Conservation (phyloP, 352 stramenopile genomes). For the Blastocystis sp. region DNA sequence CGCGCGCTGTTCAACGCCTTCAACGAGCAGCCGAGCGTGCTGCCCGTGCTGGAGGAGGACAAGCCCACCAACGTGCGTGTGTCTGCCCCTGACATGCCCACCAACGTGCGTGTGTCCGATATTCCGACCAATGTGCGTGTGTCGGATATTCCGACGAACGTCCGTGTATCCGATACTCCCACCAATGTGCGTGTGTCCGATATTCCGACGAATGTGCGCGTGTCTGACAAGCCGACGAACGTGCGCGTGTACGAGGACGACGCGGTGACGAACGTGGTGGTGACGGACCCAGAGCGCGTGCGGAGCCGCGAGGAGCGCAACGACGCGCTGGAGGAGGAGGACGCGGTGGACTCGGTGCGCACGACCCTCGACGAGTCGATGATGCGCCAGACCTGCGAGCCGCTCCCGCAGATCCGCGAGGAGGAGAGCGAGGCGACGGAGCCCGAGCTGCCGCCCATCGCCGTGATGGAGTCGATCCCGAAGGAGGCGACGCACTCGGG, state of each 20-base stretch:
- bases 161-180: too few relatives aligned
- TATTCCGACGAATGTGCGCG: background rate
- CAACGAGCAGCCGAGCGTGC: background rate
- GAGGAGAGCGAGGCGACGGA: background rate
- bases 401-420: background rate
- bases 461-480: background rate
- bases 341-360: background rate
- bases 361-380: background rate
- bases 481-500: background rate
- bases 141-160: too few relatives aligned
- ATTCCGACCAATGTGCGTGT: too few relatives aligned
- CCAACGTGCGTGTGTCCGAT: too few relatives aligned
- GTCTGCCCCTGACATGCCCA: background rate
- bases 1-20: constrained; percentile 5
- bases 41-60: background rate
- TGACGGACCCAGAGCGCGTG: background rate
- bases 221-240: background rate
- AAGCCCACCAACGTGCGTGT: background rate
- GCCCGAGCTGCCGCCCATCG: background rate
- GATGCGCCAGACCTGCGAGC: background rate
- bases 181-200: too few relatives aligned
- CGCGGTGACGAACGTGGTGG: background rate
- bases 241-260: background rate
- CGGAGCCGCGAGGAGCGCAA: background rate
- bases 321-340: background rate